phyloP scores from a whole-genome alignment of 805 yeast genomes.

The Candida nanaspora region DNA sequence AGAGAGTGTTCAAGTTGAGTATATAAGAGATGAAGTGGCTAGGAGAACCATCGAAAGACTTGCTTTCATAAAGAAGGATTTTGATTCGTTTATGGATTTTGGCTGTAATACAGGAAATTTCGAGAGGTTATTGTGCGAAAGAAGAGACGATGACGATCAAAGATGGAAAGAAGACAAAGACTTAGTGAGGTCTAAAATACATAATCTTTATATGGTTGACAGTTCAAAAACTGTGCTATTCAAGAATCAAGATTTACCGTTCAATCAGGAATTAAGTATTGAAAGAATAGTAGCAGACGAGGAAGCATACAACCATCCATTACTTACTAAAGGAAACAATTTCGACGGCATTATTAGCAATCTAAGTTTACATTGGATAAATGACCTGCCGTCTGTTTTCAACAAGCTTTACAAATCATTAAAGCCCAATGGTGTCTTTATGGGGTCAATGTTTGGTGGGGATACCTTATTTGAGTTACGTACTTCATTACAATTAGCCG shows the following conservation, averaged over 20 bases:
- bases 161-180: conserved; percentile 45
- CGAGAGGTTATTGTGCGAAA: conserved; percentile 27
- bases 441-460: conserved; percentile 78
- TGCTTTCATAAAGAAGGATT: conserved; percentile 61
- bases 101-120: conserved; percentile 68
- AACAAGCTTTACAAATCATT: conserved; percentile 48
- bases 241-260: conserved; percentile 40
- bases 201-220: conserved; percentile 60
- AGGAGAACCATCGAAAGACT: conserved; percentile 65
- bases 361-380: conserved; percentile 76
- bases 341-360: conserved; percentile 73
- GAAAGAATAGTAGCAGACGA: conserved; percentile 59
- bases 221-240: conserved; percentile 45
- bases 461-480: conserved; percentile 81
- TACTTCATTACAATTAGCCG: conserved; percentile 75
- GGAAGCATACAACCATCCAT: conserved; percentile 44
- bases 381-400: conserved; percentile 68
- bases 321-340: conserved; percentile 28
- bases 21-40: conserved; percentile 69
- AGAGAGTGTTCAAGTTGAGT: conserved; percentile 54
- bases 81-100: conserved; percentile 56
- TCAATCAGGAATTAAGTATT: conserved; percentile 38
- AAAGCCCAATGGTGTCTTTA: conserved; percentile 74
- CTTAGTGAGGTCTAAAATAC: conserved; percentile 44
- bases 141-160: conserved; percentile 28